Base-by-base conservation (phyloP, 352 stramenopile species). In the Blastocystis hominis region DNA sequence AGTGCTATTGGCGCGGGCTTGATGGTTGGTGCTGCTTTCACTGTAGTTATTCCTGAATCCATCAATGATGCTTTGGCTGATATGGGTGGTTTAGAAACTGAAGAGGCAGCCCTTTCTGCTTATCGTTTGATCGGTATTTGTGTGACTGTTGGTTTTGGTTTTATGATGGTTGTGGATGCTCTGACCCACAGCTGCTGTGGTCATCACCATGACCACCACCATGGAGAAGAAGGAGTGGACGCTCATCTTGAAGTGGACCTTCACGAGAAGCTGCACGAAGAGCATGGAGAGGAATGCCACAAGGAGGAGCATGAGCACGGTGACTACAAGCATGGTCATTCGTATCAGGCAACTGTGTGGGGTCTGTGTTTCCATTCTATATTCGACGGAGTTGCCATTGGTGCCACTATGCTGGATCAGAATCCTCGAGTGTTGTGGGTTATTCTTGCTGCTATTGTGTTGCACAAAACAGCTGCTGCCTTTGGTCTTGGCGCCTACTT, bases 91-190 rank as follows among this genome's bases (percentile, higher is more conserved):
- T 54, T 59, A 10, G 66, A 75, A 30, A 59, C 50, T 59, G 10
- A 10, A 59, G 77, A 87, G 20, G 77, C 62, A 4, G 62, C 77
- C 24, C 55, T 87, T 44, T 38, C 30, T 56, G 77, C 61, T 5
- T 87, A 78, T 69, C 62, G 77, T 64, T 42, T 87, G 20, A 87
- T 87, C n/a, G 77, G 77, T 87, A 87, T 87, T 87, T 87, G 77
- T 47, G 69, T 87, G 24, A 78, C 77, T 42, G n/a, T 50, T 59
- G 77, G 77, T 77, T 87, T 87, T 56, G 61, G 53, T 47, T 30
- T 87, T 7, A 87, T 87, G 77, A 87, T 87, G 77, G 38, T 87
- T 20, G 62, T 59, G 15, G 77, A 87, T 77, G 42, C 77, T 2
- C 46, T 87, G 46, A 87, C 77, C 50, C 77, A 87, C 40, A 40